Conservation (phyloP, 225 moss, liverwort and hornwort species). For the Pseudoscleropodium purum region DNA sequence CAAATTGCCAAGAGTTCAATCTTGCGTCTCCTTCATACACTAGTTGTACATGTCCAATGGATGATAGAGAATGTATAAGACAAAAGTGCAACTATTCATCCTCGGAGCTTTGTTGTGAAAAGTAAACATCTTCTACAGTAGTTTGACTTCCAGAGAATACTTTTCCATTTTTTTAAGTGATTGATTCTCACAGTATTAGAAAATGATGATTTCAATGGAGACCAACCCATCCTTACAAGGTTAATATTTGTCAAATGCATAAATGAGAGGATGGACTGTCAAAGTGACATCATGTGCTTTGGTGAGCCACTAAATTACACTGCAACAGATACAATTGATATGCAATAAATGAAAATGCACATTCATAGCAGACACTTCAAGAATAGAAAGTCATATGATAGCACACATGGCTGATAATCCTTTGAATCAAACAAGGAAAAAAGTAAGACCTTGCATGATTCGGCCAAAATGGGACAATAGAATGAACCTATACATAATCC, state of each 20-base stretch:
- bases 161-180: no score
- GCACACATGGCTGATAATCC: neutral
- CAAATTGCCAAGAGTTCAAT: no score
- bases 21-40: no score
- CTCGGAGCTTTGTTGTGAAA: no score
- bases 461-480: neutral
- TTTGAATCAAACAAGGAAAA: neutral
- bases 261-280: neutral
- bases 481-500: conserved; percentile 88
- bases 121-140: no score
- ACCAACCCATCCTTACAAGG: no score
- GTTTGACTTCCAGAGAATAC: no score
- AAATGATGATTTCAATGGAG: no score
- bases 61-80: no score
- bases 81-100: no score
- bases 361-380: neutral
- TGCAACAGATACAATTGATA: neutral
- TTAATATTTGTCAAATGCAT: neutral
- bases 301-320: neutral
- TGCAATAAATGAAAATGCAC: neutral
- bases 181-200: no score
- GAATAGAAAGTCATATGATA: neutral
- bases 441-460: neutral
- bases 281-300: neutral
- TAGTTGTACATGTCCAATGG: no score